Conservation (phyloP, 2,329 filamentous ascomycete genomes). For the Aureobasidium sp. region DNA sequence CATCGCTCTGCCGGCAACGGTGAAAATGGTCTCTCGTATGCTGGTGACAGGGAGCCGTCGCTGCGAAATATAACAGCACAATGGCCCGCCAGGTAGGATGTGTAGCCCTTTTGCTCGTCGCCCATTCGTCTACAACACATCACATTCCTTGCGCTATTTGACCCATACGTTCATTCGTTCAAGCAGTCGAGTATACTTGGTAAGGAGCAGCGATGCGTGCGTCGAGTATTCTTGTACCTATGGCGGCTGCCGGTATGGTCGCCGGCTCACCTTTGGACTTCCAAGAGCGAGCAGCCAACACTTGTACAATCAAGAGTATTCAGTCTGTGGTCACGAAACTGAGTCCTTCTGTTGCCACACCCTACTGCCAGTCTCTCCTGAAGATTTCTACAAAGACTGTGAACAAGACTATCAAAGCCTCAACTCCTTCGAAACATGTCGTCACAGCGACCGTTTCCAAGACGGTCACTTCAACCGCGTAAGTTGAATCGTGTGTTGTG, state of each 20-base stretch:
- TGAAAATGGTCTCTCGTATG: not conserved
- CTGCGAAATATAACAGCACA: not conserved
- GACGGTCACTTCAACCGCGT: not conserved
- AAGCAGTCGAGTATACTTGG: too few species aligned
- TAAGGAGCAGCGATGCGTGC: not conserved
- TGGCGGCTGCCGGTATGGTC: conserved; percentile 3
- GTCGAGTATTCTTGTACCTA: not conserved
- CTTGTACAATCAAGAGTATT: not conserved
- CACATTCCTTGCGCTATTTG: not conserved
- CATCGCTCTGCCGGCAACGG: not conserved
- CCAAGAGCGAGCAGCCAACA: not conserved
- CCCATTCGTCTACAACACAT: too few species aligned
- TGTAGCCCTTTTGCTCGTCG: too few species aligned
- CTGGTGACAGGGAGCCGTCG: not conserved
- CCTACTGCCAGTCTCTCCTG: conserved; percentile 9
- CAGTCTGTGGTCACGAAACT: not conserved
- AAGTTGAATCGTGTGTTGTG: not conserved
- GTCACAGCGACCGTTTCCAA: not conserved
- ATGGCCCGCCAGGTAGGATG: too few species aligned
- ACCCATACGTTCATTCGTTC: not conserved
- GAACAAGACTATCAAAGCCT: not conserved
- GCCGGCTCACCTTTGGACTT: conserved; percentile 1
- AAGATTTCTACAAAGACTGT: not conserved
- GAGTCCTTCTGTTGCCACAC: not conserved
- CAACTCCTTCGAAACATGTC: not conserved